These are phyloP conservation scores for Voacanga thouarsii DNA, from an alignment of 257 asterid species.

Conservation along the genomic window DNA sequence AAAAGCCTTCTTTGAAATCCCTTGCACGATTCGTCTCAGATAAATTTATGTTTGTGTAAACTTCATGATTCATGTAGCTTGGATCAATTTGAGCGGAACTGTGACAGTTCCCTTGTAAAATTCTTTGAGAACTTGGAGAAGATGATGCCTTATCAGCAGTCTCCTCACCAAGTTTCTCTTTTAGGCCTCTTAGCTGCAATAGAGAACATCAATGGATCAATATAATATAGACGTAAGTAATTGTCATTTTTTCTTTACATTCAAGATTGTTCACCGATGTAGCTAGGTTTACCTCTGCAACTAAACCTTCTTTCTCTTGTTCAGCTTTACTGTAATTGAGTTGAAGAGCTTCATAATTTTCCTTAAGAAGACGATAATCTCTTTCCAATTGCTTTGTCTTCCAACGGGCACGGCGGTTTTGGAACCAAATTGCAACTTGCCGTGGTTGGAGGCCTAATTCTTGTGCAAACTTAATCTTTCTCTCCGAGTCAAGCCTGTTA, in stretches of 20 bases:
- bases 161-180: conserved; percentile 33
- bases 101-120: neutral
- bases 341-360: conserved; percentile 41
- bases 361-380: conserved; percentile 36
- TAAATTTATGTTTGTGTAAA: neutral
- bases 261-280: neutral
- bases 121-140: neutral
- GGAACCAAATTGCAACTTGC: conserved; percentile 56
- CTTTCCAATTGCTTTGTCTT: conserved; percentile 49
- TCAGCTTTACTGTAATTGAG: conserved; percentile 30
- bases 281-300: conserved; percentile 37
- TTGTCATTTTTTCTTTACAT: no score
- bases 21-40: conserved; percentile 6
- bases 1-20: conserved; percentile 35
- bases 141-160: conserved; percentile 8
- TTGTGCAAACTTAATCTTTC: conserved; percentile 36
- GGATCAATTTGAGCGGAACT: conserved; percentile 5
- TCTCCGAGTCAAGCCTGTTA: conserved; percentile 45
- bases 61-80: conserved; percentile 7
- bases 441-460: conserved; percentile 50
- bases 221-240: no score
- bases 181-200: conserved; percentile 34
- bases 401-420: conserved; percentile 50
- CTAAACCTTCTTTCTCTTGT: conserved; percentile 29
- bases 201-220: neutral